Evolutionary conservation across 2,329 filamentous ascomycete species (phyloP).

Genomic region (Chaetomium strumarium): DNA sequence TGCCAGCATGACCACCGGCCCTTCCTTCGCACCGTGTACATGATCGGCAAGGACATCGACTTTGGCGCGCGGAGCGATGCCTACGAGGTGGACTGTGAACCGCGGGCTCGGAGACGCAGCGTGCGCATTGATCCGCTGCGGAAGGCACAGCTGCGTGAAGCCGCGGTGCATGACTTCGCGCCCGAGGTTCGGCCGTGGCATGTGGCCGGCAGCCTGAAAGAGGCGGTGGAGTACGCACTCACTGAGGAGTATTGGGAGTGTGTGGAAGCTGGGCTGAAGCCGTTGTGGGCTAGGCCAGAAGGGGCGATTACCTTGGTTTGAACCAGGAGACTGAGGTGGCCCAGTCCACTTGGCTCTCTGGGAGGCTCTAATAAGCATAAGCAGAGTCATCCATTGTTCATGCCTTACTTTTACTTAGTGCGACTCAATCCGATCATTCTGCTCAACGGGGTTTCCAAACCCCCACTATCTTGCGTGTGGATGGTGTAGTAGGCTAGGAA

Average conservation of each 20-base stretch:
- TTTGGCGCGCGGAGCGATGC: neutral
- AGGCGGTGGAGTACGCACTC: neutral
- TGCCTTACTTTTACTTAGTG: too few relatives aligned
- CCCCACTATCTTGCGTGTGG: too few relatives aligned
- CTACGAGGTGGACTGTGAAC: neutral
- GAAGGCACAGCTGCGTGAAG: neutral
- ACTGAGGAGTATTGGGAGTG: slow-evolving; percentile 1
- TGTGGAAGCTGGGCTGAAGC: neutral
- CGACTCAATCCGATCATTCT: too few relatives aligned
- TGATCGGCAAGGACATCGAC: neutral
- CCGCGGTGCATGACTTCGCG: neutral
- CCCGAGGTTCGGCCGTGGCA: neutral
- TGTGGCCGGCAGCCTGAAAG: neutral
- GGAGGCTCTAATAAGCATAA: neutral
- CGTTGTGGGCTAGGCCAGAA: neutral
- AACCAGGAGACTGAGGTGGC: neutral
- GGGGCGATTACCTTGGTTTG: neutral
- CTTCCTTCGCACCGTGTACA: neutral
- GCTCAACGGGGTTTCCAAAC: too few relatives aligned
- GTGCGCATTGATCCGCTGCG: neutral
- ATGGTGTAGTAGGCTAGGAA: too few relatives aligned
- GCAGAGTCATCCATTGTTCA: neutral
- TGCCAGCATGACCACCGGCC: neutral
- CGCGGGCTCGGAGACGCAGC: neutral
- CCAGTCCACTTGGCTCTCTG: neutral